Percentiles rank a stretch among this genome's conserved stretches.
These are phyloP conservation scores for Euphorbia corollata DNA, from an alignment of 441 rosid species.

Conservation along the genomic window DNA sequence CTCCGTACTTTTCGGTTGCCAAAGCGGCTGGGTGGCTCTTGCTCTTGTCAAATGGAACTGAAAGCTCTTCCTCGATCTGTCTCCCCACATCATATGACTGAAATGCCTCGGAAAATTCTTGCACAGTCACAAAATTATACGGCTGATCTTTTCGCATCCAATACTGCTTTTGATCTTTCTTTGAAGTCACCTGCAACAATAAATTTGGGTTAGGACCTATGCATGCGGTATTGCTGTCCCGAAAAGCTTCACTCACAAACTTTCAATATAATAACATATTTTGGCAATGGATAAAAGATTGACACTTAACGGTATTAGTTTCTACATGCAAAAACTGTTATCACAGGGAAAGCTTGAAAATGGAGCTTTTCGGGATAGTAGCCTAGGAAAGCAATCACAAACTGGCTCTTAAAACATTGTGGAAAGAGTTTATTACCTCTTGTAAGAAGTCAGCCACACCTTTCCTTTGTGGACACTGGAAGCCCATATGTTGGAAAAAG, in stretches of 20 bases:
- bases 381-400: no score
- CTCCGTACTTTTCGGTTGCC: slow-evolving; percentile 53
- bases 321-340: no score
- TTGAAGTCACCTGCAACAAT: slow-evolving; percentile 69
- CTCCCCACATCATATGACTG: slow-evolving; percentile 58
- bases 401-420: no score
- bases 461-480: slow-evolving; percentile 70
- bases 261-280: no score
- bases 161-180: slow-evolving; percentile 80
- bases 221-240: no score
- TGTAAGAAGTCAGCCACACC: slow-evolving; percentile 65
- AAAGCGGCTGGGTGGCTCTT: slow-evolving; percentile 76
- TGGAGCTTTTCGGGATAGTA: no score
- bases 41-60: slow-evolving; percentile 46
- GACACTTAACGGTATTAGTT: no score
- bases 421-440: background rate
- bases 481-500: slow-evolving; percentile 60
- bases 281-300: no score
- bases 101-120: slow-evolving; percentile 65
- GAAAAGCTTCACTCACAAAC: no score
- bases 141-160: slow-evolving; percentile 53
- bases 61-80: slow-evolving; percentile 47
- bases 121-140: slow-evolving; percentile 52
- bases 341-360: no score
- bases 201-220: no score